These are phyloP conservation scores for Ustilago shanxiensis DNA, from an alignment of 1,284 basidiomycete genomes.

Conservation along the genomic window DNA sequence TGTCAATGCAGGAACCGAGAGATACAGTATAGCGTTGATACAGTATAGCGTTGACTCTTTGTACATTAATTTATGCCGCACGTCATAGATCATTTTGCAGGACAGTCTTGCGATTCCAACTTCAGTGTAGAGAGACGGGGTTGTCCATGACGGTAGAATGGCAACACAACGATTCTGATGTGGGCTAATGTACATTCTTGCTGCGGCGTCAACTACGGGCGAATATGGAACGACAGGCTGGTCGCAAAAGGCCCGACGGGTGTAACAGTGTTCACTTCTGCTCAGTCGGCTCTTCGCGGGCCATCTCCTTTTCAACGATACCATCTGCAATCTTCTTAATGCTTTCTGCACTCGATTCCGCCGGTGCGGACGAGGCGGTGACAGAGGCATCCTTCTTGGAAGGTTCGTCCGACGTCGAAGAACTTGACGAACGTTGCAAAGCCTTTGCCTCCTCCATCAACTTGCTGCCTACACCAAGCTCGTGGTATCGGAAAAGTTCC, in stretches of 20 bases:
- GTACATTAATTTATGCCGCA: no score
- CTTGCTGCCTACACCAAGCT: constrained; percentile 36
- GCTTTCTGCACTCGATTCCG: constrained; percentile 25
- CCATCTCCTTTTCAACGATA: constrained; percentile 50
- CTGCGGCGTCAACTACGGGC: background rate
- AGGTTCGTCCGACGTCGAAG: background rate
- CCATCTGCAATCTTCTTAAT: constrained; percentile 49
- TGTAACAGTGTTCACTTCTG: constrained; percentile 16
- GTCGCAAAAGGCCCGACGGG: background rate
- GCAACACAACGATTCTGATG: background rate
- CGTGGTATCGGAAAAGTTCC: constrained; percentile 75
- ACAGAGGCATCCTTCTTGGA: background rate
- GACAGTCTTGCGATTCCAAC: no score
- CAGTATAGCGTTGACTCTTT: no score
- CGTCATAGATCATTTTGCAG: no score
- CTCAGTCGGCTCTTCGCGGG: constrained; percentile 22
- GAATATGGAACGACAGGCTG: background rate
- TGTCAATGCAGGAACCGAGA: no score
- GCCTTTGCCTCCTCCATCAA: constrained; percentile 49
- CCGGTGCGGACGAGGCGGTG: background rate
- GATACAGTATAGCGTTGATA: no score
- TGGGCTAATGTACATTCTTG: constrained; percentile 2
- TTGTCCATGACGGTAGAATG: no score
- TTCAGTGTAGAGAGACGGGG: no score
- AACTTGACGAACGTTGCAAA: constrained; percentile 24